Base-by-base conservation (phyloP, 345 rosid genomes). In the Lepidium aucheri region DNA sequence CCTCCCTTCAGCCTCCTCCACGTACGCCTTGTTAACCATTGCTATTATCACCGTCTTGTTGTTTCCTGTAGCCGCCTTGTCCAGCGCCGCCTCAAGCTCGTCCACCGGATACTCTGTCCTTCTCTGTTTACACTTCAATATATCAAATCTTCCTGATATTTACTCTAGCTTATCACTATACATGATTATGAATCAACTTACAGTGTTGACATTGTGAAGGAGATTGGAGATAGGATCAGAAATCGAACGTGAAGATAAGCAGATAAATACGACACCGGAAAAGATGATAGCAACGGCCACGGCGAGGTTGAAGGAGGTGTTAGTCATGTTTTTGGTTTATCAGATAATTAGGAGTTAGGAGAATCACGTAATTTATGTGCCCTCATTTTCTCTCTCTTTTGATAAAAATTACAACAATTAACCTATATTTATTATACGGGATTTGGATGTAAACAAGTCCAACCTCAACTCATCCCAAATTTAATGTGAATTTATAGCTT, bases 21-120 rank as follows among this genome's bases (percentile, higher is more conserved):
- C 93, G 30, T 87, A 92, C 0, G 93, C 98, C 47, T 65, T 78
- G 68, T 91, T 91, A 24, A 85, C 82, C 9, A 85, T 72, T 0
- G 88, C 75, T 9, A 91, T 80, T 53, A 91, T 86, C 59, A 91
- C 70, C 0, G 90, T 85, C 39, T 69, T 84, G 79, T 85, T 82
- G 11, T 81, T 73, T 76, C 66, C 87, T 6, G 88, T 52, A 5
- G 91, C 88, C 10, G 94, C 90, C 33, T 40, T 78, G 1, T 52
- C 67, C 51, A 91, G 22, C 1, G 72, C 84, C 14, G 24, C 10
- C 12, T 74, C 85, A 0, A 91, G 81, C 36, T 83, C 78, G 33
- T 91, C 89, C 7, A 67, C 24, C 1, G 69, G 80, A 53, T 63
- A 70, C 18, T 43, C 34, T 14, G 36, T 30, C 1, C 4, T 16